phyloP scores from a whole-genome alignment of 108 stramenopile species.

The Pseudonitzschia pungens region DNA sequence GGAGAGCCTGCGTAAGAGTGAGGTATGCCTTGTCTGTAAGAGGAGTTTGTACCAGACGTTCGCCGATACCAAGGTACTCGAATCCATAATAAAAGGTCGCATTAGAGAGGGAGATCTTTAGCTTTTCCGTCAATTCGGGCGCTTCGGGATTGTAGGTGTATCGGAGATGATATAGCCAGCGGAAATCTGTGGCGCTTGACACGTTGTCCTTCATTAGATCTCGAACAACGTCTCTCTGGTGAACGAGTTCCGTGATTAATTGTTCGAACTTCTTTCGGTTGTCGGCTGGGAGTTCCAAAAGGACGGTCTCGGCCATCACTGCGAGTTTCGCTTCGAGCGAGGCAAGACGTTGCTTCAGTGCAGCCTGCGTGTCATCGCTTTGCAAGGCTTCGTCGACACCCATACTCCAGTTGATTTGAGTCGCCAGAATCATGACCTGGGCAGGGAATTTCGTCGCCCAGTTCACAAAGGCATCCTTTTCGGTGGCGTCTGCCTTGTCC shows the following conservation, averaged over 20 bases:
- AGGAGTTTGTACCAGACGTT: slow-evolving; percentile 96
- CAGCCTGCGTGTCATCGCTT: slow-evolving; percentile 38
- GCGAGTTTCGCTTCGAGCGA: slow-evolving; percentile 76
- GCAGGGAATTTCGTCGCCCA: slow-evolving; percentile 93
- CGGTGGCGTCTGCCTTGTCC: slow-evolving; percentile 43
- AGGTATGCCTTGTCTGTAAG: slow-evolving; percentile 98
- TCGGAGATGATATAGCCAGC: slow-evolving; percentile 93
- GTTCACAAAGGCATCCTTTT: slow-evolving; percentile 65
- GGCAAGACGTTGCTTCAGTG: slow-evolving; percentile 46
- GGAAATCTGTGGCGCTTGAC: slow-evolving; percentile 71
- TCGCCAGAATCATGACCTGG: slow-evolving; percentile 94
- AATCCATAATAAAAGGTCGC: slow-evolving; percentile 96
- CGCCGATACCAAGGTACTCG: slow-evolving; percentile 98
- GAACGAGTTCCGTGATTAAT: slow-evolving; percentile 97
- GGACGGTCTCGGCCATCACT: slow-evolving; percentile 91
- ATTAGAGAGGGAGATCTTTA: slow-evolving; percentile 89
- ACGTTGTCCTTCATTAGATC: slow-evolving; percentile 76
- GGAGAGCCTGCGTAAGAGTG: slow-evolving; percentile 95
- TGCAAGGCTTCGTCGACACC: slow-evolving; percentile 80
- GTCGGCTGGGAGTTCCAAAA: slow-evolving; percentile 81
- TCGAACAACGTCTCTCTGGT: slow-evolving; percentile 95
- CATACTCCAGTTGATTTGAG: slow-evolving; percentile 91
- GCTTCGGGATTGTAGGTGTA: slow-evolving; percentile 83
- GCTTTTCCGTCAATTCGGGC: slow-evolving; percentile 67
- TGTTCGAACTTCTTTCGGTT: slow-evolving; percentile 96